Evolutionary conservation across 2,329 filamentous ascomycete species (phyloP).

Genomic region (Pseudocercospora fuligena): DNA sequence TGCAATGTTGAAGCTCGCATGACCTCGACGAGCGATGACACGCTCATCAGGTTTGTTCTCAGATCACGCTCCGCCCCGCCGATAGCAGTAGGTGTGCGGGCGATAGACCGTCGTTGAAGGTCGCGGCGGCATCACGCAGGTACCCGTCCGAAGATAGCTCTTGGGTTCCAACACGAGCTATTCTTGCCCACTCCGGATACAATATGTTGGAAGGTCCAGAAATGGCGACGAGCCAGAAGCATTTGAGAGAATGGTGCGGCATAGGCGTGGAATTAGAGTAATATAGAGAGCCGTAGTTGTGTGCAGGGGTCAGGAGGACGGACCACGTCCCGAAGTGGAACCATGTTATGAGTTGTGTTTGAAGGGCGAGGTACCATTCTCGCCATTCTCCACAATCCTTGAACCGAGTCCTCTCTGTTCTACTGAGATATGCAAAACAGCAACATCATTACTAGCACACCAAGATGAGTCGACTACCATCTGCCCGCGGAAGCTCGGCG

Average conservation of each 20-base stretch:
- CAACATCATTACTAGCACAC: neutral
- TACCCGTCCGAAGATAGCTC: neutral
- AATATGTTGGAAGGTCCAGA: no score
- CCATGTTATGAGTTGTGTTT: neutral
- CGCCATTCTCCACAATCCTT: no score
- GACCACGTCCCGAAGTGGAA: neutral
- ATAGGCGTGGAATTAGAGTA: no score
- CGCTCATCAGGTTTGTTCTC: neutral
- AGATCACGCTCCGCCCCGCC: neutral
- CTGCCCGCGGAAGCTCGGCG: constrained; percentile 28
- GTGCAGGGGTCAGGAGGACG: neutral
- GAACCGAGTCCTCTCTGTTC: no score
- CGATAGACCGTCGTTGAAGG: no score
- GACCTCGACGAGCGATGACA: neutral
- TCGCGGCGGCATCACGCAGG: neutral
- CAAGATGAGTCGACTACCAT: constrained; percentile 34
- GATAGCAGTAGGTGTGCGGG: neutral
- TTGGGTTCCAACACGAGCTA: neutral
- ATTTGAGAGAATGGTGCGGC: no score
- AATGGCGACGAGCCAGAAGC: no score
- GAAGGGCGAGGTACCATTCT: neutral
- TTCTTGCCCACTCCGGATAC: no score
- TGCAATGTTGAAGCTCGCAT: neutral
- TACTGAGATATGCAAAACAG: neutral
- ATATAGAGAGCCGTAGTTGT: neutral